Evolutionary conservation across 2,329 filamentous ascomycete species (phyloP).

Genomic region (Claviceps purpurea): DNA sequence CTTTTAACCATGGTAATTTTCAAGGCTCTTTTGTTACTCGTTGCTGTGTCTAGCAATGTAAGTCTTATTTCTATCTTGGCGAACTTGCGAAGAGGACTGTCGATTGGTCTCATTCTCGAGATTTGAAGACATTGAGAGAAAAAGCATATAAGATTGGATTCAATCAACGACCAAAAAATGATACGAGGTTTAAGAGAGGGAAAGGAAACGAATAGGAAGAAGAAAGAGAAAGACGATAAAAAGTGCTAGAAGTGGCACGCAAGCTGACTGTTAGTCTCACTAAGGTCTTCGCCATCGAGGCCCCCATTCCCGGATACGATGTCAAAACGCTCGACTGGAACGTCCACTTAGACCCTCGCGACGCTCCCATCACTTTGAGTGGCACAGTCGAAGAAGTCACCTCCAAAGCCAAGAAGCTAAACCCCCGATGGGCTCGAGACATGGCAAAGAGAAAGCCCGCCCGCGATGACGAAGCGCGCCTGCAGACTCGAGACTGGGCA

Average conservation of each 20-base stretch:
- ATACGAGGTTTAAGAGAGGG: no score
- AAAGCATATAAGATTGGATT: no score
- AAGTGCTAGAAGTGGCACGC: not conserved
- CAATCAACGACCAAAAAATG: no score
- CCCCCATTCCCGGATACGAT: not conserved
- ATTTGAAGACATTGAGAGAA: no score
- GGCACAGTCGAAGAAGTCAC: not conserved
- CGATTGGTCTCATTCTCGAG: no score
- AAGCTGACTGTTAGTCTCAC: not conserved
- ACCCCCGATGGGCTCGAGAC: not conserved
- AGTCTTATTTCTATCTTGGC: not conserved
- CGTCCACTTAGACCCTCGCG: not conserved
- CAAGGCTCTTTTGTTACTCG: not conserved
- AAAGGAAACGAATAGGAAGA: no score
- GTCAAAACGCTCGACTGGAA: not conserved
- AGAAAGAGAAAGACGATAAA: not conserved
- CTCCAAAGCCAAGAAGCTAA: not conserved
- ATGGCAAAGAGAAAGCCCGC: not conserved
- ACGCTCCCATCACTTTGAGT: not conserved
- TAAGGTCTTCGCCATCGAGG: not conserved
- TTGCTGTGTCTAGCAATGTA: not conserved
- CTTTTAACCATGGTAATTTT: not conserved
- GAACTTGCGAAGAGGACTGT: not conserved
- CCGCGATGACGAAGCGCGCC: not conserved
- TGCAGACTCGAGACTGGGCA: not conserved